Evolutionary conservation across 2,329 filamentous ascomycete genomes (phyloP).

Genomic region (Paracoccidioides lutzii): DNA sequence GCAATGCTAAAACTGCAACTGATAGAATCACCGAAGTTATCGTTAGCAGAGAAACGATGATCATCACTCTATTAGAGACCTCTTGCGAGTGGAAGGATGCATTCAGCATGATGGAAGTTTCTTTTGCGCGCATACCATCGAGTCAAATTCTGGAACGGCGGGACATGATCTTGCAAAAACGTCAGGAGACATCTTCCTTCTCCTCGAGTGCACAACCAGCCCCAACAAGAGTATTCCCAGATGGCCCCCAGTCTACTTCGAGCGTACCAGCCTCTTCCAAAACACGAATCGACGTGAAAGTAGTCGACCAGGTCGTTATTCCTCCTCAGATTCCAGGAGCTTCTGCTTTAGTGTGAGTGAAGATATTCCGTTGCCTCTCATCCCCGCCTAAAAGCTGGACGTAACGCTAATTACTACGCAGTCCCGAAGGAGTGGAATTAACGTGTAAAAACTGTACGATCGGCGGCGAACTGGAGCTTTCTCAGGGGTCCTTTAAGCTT

Average conservation of each 20-base stretch:
- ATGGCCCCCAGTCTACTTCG: neutral
- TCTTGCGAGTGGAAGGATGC: constrained; percentile 11
- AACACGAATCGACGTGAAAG: neutral
- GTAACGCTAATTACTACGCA: constrained; percentile 1
- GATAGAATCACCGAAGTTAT: constrained; percentile 5
- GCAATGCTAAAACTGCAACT: neutral
- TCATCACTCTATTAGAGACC: constrained; percentile 6
- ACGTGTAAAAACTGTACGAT: constrained; percentile 14
- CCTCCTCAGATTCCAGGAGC: constrained; percentile 5
- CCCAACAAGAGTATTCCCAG: constrained; percentile 1
- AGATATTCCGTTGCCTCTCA: neutral
- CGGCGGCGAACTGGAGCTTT: constrained; percentile 11
- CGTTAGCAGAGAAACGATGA: constrained; percentile 2
- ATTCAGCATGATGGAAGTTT: constrained; percentile 9
- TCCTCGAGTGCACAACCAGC: neutral
- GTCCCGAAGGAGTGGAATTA: constrained; percentile 11
- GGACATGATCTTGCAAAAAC: constrained; percentile 5
- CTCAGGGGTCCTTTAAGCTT: constrained; percentile 11
- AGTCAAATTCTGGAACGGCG: constrained; percentile 6
- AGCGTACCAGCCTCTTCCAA: neutral
- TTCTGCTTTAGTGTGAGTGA: constrained; percentile 4
- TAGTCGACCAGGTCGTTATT: constrained; percentile 6
- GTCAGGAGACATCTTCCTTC: constrained; percentile 2
- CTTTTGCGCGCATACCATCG: constrained; percentile 9
- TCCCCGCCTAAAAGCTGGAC: neutral